These are phyloP conservation scores for Lasiosphaeria ovina DNA, from an alignment of 495 filamentous ascomycete species.

Conservation along the genomic window DNA sequence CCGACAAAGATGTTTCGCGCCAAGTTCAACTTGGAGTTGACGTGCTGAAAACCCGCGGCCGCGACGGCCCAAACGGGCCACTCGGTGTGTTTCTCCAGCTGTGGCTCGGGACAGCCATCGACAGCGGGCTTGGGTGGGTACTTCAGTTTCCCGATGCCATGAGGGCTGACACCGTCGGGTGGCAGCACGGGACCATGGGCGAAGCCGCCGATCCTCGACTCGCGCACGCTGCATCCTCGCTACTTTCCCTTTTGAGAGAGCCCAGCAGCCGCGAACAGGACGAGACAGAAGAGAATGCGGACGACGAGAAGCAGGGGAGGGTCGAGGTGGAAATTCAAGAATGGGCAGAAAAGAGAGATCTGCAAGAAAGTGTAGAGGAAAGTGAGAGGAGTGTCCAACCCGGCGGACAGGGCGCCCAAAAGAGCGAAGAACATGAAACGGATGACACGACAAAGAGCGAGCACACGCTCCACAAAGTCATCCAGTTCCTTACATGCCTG, in stretches of 20 bases:
- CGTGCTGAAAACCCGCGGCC: neutral
- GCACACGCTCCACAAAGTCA: neutral
- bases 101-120: slow-evolving; percentile 16
- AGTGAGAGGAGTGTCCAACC: too few relatives aligned
- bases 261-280: neutral
- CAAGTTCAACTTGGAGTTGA: neutral
- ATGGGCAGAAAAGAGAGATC: too few relatives aligned
- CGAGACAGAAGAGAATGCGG: neutral
- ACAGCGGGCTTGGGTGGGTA: slow-evolving; percentile 24
- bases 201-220: neutral
- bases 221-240: slow-evolving; percentile 1
- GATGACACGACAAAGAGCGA: neutral
- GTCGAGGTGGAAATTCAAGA: too few relatives aligned
- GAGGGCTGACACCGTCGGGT: slow-evolving; percentile 2
- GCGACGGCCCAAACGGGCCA: neutral
- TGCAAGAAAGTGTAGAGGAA: too few relatives aligned
- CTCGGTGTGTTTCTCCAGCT: neutral
- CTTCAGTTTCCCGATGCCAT: slow-evolving; percentile 15
- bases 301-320: too few relatives aligned
- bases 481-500: slow-evolving; percentile 12
- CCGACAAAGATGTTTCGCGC: neutral
- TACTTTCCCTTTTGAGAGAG: slow-evolving; percentile 15
- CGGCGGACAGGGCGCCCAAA: too few relatives aligned
- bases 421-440: neutral
- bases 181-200: slow-evolving; percentile 11